Percentiles rank a stretch among this genome's conserved stretches.
These are phyloP conservation scores for Tirmania nivea DNA, from an alignment of 495 filamentous ascomycete species.

Conservation along the genomic window DNA sequence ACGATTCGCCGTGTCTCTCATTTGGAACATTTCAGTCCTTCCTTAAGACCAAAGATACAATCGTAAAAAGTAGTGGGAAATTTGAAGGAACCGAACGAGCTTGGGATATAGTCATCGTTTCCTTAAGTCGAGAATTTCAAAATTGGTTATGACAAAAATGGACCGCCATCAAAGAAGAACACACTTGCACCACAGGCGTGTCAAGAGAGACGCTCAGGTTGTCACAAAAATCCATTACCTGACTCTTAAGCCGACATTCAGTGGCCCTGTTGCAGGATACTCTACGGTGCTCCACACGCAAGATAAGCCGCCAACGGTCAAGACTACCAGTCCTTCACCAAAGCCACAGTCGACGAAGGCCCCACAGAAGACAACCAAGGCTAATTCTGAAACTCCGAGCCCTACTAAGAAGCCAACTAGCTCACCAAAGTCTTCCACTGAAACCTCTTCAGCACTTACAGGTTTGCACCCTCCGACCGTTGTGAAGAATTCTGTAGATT, in stretches of 20 bases:
- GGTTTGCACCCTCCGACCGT: constrained; percentile 7
- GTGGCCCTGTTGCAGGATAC: constrained; percentile 9
- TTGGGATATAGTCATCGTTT: too few relatives aligned
- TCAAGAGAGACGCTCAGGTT: constrained; percentile 3
- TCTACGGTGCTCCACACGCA: constrained; percentile 5
- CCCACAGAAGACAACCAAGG: constrained; percentile 3
- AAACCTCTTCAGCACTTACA: constrained; percentile 8
- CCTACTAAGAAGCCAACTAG: not conserved
- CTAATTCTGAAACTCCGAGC: not conserved
- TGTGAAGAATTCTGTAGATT: not conserved
- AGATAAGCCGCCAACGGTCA: not conserved
- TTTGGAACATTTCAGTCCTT: not conserved
- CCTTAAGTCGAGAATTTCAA: not conserved
- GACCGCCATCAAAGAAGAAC: constrained; percentile 7
- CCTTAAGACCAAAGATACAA: too few relatives aligned
- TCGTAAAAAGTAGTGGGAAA: too few relatives aligned
- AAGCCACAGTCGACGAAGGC: constrained; percentile 2
- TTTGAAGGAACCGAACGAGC: too few relatives aligned
- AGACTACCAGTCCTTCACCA: constrained; percentile 9
- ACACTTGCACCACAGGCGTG: constrained; percentile 7
- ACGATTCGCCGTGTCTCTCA: not conserved
- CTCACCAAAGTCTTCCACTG: constrained; percentile 1
- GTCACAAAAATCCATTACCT: constrained; percentile 4
- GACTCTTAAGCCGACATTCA: constrained; percentile 1
- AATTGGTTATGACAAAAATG: constrained; percentile 2